Percentiles rank a stretch among this genome's conserved stretches.
phyloP scores from a whole-genome alignment of 139 green algal genomes.

The Desmodesmus armatus region DNA sequence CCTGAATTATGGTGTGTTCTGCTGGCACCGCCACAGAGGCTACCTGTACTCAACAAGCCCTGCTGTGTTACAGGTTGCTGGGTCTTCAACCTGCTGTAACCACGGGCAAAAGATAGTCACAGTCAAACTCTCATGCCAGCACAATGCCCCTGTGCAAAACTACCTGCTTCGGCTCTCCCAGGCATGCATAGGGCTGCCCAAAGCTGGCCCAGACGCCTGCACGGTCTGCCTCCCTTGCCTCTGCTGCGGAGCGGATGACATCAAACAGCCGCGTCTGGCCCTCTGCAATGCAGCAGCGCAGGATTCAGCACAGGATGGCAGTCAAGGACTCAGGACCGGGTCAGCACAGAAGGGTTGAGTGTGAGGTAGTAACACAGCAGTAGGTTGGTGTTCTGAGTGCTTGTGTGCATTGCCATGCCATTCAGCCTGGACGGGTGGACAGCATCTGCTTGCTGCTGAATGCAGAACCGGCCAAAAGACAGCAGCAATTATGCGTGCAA shows the following conservation, averaged over 20 bases:
- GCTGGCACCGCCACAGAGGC: too few relatives aligned
- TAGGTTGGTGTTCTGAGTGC: neutral
- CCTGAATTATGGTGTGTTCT: too few relatives aligned
- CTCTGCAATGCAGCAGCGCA: neutral
- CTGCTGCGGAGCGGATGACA: conserved; percentile 25
- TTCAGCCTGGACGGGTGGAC: neutral
- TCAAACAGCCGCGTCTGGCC: conserved; percentile 29
- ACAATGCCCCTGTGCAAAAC: too few relatives aligned
- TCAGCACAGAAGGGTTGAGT: neutral
- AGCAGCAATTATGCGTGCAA: too few relatives aligned
- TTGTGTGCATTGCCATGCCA: neutral
- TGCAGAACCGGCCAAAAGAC: neutral
- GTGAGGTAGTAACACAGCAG: neutral
- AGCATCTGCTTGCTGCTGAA: neutral
- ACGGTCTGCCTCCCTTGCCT: conserved; percentile 3
- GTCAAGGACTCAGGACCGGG: neutral
- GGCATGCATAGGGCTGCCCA: conserved; percentile 39
- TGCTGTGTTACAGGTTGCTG: too few relatives aligned
- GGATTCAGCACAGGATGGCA: neutral
- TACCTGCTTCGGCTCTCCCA: conserved; percentile 30
- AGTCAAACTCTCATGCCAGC: too few relatives aligned
- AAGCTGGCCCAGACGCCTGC: conserved; percentile 40
- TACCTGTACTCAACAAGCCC: too few relatives aligned
- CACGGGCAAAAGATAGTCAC: too few relatives aligned
- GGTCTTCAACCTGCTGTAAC: too few relatives aligned